A percentile compares a stretch with the other conserved stretches of the same genome.
These are phyloP conservation scores for Alternaria novae-zelandiae DNA, from an alignment of 2,329 filamentous ascomycete genomes.

Conservation along the genomic window DNA sequence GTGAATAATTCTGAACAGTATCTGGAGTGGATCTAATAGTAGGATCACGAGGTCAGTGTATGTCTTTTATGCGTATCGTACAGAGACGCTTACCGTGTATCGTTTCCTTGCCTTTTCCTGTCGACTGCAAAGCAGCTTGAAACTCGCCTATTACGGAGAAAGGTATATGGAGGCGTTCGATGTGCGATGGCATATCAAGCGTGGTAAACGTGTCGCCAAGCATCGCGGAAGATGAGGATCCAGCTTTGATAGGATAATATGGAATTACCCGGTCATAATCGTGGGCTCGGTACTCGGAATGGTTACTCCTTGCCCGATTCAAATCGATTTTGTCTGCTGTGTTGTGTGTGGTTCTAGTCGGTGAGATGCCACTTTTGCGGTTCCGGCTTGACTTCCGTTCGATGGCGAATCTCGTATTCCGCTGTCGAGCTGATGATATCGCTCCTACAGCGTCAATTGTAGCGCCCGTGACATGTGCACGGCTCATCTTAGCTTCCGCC, in stretches of 20 bases:
- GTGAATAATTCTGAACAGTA: slow-evolving; percentile 18
- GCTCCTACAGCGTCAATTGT: background rate
- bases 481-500: background rate
- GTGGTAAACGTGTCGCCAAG: background rate
- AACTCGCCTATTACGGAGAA: background rate
- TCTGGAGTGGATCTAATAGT: slow-evolving; percentile 58
- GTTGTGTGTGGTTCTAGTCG: background rate
- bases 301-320: background rate
- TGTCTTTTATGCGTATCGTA: background rate
- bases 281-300: background rate
- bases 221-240: background rate
- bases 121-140: background rate
- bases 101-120: background rate
- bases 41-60: slow-evolving; percentile 37
- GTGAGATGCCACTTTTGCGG: background rate
- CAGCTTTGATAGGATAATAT: background rate
- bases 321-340: background rate
- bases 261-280: background rate
- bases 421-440: too few relatives aligned
- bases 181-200: background rate
- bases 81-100: background rate
- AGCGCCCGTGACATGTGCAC: background rate
- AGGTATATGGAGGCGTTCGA: background rate
- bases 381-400: background rate
- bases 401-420: background rate